These are phyloP conservation scores for Rhodotorula sp. DNA, from an alignment of 1,284 basidiomycete genomes.

Conservation along the genomic window DNA sequence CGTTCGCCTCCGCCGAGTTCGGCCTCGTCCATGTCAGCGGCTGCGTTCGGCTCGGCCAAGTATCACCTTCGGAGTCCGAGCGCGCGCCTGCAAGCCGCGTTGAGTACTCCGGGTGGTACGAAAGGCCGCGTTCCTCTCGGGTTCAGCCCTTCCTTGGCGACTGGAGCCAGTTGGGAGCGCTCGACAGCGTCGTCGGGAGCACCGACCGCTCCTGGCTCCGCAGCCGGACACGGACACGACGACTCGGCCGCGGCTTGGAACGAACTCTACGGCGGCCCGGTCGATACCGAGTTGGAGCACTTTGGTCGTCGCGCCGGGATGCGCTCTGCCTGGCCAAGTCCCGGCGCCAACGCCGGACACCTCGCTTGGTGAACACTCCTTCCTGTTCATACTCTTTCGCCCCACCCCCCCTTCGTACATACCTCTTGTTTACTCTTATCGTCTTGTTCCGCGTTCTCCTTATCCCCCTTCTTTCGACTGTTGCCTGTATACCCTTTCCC, in stretches of 20 bases:
- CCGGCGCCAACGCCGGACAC: background rate
- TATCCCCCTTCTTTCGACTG: background rate
- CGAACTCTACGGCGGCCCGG: background rate
- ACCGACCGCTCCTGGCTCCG: too few species aligned
- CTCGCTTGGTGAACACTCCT: conserved; percentile 2
- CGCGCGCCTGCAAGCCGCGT: conserved; percentile 14
- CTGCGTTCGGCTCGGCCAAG: background rate
- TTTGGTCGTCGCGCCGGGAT: background rate
- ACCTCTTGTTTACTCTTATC: background rate
- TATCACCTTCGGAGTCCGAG: conserved; percentile 20
- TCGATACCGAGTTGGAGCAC: background rate
- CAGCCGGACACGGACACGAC: background rate
- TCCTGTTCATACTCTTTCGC: too few species aligned
- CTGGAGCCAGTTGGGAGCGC: conserved; percentile 15
- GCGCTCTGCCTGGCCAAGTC: conserved; percentile 1
- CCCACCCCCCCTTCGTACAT: background rate
- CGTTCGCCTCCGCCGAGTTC: conserved; percentile 34
- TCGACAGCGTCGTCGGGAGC: background rate
- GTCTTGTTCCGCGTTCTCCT: background rate
- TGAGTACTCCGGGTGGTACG: conserved; percentile 17
- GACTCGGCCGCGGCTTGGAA: conserved; percentile 6
- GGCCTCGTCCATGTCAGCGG: background rate
- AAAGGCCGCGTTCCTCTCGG: conserved; percentile 27
- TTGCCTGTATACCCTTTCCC: conserved; percentile 7
- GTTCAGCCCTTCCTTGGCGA: conserved; percentile 21